These are phyloP conservation scores for Uromyces viciae-fabae DNA, from an alignment of 1,284 basidiomycete genomes.

Conservation along the genomic window DNA sequence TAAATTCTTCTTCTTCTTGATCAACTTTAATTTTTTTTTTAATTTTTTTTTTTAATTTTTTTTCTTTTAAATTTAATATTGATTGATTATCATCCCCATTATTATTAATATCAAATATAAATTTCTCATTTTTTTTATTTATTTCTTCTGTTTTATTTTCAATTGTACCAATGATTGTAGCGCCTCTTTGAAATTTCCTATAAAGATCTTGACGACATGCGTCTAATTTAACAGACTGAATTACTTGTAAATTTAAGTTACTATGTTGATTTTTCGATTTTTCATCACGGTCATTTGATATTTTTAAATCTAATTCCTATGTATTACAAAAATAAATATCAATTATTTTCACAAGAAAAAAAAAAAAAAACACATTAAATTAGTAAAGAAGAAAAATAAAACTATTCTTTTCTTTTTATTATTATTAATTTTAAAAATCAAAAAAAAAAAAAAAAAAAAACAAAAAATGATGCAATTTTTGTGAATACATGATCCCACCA, in stretches of 20 bases:
- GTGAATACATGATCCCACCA: conserved; percentile 49
- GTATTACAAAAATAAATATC: background rate
- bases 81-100: background rate
- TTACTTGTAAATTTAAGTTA: conserved; percentile 5
- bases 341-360: background rate
- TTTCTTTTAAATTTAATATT: background rate
- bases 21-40: background rate
- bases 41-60: background rate
- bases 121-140: background rate
- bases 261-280: background rate
- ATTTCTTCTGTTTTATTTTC: background rate
- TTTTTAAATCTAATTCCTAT: too few species aligned
- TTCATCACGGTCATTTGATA: too few species aligned
- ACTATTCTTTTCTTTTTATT: background rate
- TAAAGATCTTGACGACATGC: conserved; percentile 15
- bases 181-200: conserved; percentile 5
- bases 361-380: too few species aligned
- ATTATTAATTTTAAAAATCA: background rate
- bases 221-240: conserved; percentile 7
- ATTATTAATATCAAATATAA: background rate
- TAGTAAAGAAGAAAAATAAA: too few species aligned
- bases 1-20: background rate
- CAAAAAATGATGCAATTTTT: conserved; percentile 20
- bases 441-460: background rate
- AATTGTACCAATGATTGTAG: conserved; percentile 18